These are phyloP conservation scores for Stellera chamaejasme DNA, from an alignment of 345 rosid species.

Conservation along the genomic window DNA sequence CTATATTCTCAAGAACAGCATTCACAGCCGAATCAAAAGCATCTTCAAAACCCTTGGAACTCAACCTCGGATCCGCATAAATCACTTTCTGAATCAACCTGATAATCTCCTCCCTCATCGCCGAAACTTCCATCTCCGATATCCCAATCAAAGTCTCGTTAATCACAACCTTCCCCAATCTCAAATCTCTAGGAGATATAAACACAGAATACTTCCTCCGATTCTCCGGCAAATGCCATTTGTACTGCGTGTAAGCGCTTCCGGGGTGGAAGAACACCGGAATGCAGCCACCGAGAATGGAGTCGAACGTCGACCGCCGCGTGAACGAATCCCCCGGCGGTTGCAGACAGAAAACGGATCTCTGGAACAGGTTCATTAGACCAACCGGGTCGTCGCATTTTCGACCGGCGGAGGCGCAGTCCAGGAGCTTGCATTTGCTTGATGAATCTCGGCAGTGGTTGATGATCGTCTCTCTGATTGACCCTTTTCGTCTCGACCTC, in stretches of 20 bases:
- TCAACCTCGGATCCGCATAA: slow-evolving; percentile 33
- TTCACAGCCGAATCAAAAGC: slow-evolving; percentile 15
- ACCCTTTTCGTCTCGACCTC: slow-evolving; percentile 21
- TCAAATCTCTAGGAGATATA: slow-evolving; percentile 32
- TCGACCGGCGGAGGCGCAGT: slow-evolving; percentile 37
- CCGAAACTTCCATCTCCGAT: slow-evolving; percentile 20
- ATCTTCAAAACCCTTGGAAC: slow-evolving; percentile 6
- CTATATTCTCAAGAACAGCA: slow-evolving; percentile 10
- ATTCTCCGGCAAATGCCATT: slow-evolving; percentile 48
- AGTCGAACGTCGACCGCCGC: slow-evolving; percentile 47
- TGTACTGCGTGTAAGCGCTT: slow-evolving; percentile 48
- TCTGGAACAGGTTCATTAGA: slow-evolving; percentile 43
- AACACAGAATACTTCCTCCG: slow-evolving; percentile 43
- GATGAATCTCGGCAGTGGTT: slow-evolving; percentile 39
- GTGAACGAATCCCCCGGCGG: slow-evolving; percentile 68
- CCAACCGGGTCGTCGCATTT: slow-evolving; percentile 48
- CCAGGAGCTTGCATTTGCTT: slow-evolving; percentile 38
- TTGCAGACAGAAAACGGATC: slow-evolving; percentile 59
- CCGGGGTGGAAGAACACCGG: slow-evolving; percentile 69
- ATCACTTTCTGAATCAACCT: slow-evolving; percentile 44
- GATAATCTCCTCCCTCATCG: slow-evolving; percentile 50
- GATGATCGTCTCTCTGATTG: slow-evolving; percentile 51
- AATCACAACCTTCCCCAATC: slow-evolving; percentile 25
- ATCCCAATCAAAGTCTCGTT: slow-evolving; percentile 32
- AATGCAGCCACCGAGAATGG: slow-evolving; percentile 54